Base-by-base conservation (phyloP, 345 rosid genomes). In the Gossypium arboreum region DNA sequence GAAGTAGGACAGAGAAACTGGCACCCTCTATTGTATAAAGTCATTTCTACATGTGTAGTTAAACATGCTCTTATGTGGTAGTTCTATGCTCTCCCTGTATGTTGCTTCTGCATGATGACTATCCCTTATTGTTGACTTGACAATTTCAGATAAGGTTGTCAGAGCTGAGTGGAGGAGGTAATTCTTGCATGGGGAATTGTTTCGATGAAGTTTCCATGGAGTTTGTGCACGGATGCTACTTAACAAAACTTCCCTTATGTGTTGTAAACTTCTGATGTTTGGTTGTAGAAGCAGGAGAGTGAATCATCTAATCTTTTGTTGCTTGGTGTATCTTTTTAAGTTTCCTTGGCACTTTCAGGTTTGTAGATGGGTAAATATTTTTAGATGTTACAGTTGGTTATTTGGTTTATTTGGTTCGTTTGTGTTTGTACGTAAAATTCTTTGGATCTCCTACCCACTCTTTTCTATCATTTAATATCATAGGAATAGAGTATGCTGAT, bases 91-190 rank as follows among this genome's bases (percentile, higher is more conserved):
- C 50, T 55, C 27, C 62, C 8, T 55, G 29, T 41, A 71, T 76
- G 67, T 7, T 54, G 68, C 2, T 55, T 73, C 72, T 39, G 12
- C 59, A 79, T 56, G 70, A 66, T 62, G 25, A 64, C 69, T 66
- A 59, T 74, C 50, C 34, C 3, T 58, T 79, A 56, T 57, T 0
- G 8, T 81, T 55, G 41, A 34, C 60, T 62, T 76, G 72, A 0
- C 71, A 58, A 70, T 79, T 84, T 80, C 87, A 90, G 97, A 89
- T 47, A 92, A 89, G 81, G 78, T 25, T 52, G 66, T 79, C n/a
- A 88, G 81, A 85, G 91, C 91, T 13, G 97, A 85, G 50, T 93
- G 94, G 98, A 91, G 84, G 85, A 86, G 96, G 85, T 93, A 87
- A 93, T n/a, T 75, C 76, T 78, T 68, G 45, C 45, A 5, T 1